Evolutionary conservation across 495 filamentous ascomycete genomes (phyloP), one percentile per base, ranked within the genome.

Genomic region (Xylaria palmicola): DNA sequence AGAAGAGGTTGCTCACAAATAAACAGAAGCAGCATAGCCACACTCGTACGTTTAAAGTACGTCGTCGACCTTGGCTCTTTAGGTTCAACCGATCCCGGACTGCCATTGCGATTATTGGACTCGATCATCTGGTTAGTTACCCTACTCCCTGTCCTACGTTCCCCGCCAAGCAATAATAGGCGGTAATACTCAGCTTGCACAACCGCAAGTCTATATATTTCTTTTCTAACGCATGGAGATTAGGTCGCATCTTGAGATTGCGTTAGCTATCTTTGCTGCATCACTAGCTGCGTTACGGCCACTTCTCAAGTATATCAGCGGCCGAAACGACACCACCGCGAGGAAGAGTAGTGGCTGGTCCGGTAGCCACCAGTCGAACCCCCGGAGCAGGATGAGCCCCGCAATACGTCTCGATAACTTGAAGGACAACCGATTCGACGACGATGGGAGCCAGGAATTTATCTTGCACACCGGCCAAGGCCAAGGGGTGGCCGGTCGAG

Each of bases 11-110:
- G 2, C 55, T 57, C 1, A 26, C 8, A 17, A 47, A 47, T 26
- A 1, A 57, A 57, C 29, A 57, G 55, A 36, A 57, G 55, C 41
- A 57, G 55, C 20, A 57, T 57, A 4, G 55, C 55, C 19, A 57
- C 55, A 20, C 40, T 57, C 20, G 55, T 57, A 19, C 55, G 55
- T 15, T 29, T 57, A 2, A 57, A 57, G 55, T 57, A 47, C 41
- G 55, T 57, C 5, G 55, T 57, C 30, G 55, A 57, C 26, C 41
- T 57, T 19, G 41, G 40, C 41, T 47, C 55, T 36, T 29, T 47
- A 5, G 41, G 40, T 41, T 34, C 55, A 20, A 57, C 55, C 9
- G 53, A 56, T 26, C 53, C 53, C 10, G 40, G 40, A 4, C 53
- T 56, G 17, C 39, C 53, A 15, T 45, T 56, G 6, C 13, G 39